Conservation (phyloP, 768 basidiomycete species). For the Leccinum ochraceum region DNA sequence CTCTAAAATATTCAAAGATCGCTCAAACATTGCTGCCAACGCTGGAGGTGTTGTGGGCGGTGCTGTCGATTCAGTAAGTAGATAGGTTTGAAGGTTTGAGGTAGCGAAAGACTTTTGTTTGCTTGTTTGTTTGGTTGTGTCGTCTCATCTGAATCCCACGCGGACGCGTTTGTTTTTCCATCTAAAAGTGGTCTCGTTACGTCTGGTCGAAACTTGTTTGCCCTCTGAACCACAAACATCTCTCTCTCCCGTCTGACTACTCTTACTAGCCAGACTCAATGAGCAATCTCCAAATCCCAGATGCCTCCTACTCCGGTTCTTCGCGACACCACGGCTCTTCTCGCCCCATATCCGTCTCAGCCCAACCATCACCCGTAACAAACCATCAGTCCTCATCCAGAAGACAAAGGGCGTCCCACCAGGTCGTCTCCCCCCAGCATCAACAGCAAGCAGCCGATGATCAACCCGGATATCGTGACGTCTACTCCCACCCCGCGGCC, state of each 20-base stretch:
- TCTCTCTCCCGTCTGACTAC: background rate
- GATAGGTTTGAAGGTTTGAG: no score
- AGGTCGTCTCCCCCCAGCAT: slow-evolving; percentile 57
- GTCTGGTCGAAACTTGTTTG: slow-evolving; percentile 2
- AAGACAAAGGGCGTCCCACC: slow-evolving; percentile 74
- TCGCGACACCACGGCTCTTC: slow-evolving; percentile 43
- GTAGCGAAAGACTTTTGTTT: no score
- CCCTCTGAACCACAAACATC: background rate
- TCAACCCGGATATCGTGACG: slow-evolving; percentile 60
- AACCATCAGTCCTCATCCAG: slow-evolving; percentile 44
- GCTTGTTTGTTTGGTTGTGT: slow-evolving; percentile 6
- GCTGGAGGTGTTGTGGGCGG: background rate
- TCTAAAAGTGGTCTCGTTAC: slow-evolving; percentile 15
- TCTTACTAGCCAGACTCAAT: slow-evolving; percentile 16
- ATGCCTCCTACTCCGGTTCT: slow-evolving; percentile 43
- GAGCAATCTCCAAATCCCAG: slow-evolving; percentile 47
- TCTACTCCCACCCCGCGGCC: slow-evolving; percentile 83
- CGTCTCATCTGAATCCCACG: slow-evolving; percentile 17
- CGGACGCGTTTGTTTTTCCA: slow-evolving; percentile 28
- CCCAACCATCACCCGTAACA: slow-evolving; percentile 49
- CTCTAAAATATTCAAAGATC: slow-evolving; percentile 21
- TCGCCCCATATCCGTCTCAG: slow-evolving; percentile 62
- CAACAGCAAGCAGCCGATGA: slow-evolving; percentile 42
- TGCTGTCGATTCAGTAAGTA: no score
- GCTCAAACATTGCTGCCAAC: slow-evolving; percentile 1